phyloP scores from a whole-genome alignment of 2,329 filamentous ascomycete genomes.

The Westerdykella ornata region DNA sequence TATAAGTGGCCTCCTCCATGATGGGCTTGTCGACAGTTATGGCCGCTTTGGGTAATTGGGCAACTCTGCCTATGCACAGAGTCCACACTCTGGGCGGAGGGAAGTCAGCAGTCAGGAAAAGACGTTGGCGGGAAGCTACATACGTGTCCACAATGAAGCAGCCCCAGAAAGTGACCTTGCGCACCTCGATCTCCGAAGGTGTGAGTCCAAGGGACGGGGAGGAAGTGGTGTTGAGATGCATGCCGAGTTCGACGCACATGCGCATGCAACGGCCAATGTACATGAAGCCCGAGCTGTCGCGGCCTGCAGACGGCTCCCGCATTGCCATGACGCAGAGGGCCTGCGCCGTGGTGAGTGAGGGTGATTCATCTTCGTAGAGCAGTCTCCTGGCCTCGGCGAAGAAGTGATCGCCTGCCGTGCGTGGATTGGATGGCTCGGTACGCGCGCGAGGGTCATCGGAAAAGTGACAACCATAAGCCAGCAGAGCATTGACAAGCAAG shows the following conservation, averaged over 20 bases:
- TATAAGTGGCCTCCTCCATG: conserved; percentile 53
- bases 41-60: conserved; percentile 44
- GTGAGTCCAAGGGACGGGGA: conserved; percentile 28
- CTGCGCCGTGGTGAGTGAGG: conserved; percentile 64
- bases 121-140: conserved; percentile 12
- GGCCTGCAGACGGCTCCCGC: conserved; percentile 63
- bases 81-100: conserved; percentile 40
- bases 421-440: conserved; percentile 55
- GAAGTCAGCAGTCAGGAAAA: conserved; percentile 3
- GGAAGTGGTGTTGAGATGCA: conserved; percentile 49
- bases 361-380: conserved; percentile 52
- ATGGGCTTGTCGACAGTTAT: conserved; percentile 45
- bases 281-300: conserved; percentile 66
- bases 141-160: conserved; percentile 46
- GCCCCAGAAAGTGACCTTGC: conserved; percentile 50
- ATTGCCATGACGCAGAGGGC: conserved; percentile 71
- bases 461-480: conserved; percentile 62
- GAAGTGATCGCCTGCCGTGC: conserved; percentile 65
- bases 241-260: conserved; percentile 63
- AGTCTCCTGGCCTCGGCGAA: conserved; percentile 62
- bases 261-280: conserved; percentile 66
- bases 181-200: conserved; percentile 42
- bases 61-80: conserved; percentile 43
- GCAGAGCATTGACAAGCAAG: conserved; percentile 58
- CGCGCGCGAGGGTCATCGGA: conserved; percentile 59